Conservation (phyloP, 108 stramenopile genomes). For the Discostella pseudostelligera region DNA sequence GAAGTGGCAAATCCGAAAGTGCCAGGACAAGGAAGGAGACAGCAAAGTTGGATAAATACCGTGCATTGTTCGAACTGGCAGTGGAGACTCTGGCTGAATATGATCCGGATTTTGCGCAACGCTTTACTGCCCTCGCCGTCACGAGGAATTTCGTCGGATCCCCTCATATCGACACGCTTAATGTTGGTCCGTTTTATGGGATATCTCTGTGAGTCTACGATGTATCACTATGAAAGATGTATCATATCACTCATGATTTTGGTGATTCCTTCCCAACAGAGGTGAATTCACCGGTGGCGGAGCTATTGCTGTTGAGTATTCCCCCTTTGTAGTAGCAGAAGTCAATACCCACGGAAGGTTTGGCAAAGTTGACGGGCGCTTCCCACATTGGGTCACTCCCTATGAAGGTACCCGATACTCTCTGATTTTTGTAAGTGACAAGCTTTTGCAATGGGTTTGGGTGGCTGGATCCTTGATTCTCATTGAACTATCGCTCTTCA, state of each 20-base stretch:
- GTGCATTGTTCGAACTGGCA: conserved; percentile 53
- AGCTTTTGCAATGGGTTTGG: not conserved
- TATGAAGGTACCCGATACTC: conserved; percentile 57
- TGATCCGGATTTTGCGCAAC: conserved; percentile 50
- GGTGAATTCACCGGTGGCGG: conserved; percentile 49
- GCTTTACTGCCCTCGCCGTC: conserved; percentile 65
- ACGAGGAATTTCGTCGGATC: conserved; percentile 62
- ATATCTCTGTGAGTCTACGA: conserved; percentile 47
- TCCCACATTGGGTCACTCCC: conserved; percentile 68
- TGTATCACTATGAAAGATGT: too few relatives aligned
- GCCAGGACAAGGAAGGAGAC: conserved; percentile 45
- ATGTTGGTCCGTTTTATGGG: conserved; percentile 72
- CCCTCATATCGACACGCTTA: conserved; percentile 71
- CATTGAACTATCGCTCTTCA: not conserved
- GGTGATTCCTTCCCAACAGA: conserved; percentile 4
- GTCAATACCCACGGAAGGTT: conserved; percentile 57
- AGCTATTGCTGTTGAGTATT: conserved; percentile 56
- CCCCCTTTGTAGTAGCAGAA: conserved; percentile 45
- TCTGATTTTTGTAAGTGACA: conserved; percentile 46
- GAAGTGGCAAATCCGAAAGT: conserved; percentile 22
- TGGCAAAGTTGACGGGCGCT: conserved; percentile 73
- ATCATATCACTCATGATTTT: not conserved
- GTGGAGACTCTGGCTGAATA: conserved; percentile 42
- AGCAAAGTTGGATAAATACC: conserved; percentile 50
- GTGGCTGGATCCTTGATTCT: not conserved